Conservation (phyloP, 305 asterid genomes). For the Lippia alba region DNA sequence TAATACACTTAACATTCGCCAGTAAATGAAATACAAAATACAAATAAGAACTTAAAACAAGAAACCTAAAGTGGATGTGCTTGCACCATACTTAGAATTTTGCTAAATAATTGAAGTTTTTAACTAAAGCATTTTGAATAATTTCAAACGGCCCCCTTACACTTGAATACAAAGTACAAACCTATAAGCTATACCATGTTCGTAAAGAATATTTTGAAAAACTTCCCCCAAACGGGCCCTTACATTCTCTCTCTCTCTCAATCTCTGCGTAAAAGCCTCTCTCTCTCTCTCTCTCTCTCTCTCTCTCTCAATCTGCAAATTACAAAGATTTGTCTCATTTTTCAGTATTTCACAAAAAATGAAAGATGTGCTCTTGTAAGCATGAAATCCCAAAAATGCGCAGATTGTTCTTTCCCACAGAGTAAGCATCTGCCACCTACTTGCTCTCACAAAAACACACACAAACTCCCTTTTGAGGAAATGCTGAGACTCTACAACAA, state of each 20-base stretch:
- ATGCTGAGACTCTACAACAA: conserved; percentile 36
- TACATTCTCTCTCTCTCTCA: conserved; percentile 30
- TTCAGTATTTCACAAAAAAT: conserved; percentile 1
- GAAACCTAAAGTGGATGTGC: background rate
- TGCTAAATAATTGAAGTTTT: too few species aligned
- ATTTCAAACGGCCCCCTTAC: background rate
- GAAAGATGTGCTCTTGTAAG: conserved; percentile 25
- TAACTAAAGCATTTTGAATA: background rate
- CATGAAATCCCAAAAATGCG: conserved; percentile 31
- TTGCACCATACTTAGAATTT: background rate
- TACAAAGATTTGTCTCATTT: conserved; percentile 30
- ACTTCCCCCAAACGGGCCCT: conserved; percentile 31
- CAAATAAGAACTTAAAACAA: too few species aligned
- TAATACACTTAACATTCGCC: too few species aligned
- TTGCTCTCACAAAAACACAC: conserved; percentile 14
- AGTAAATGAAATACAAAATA: too few species aligned
- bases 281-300: conserved; percentile 39
- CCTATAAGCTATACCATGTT: background rate
- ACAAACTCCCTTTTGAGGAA: conserved; percentile 31
- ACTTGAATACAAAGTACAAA: background rate
- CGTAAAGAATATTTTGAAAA: conserved; percentile 18
- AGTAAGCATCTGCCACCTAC: conserved; percentile 17
- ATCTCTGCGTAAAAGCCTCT: conserved; percentile 58
- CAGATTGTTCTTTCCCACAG: conserved; percentile 23
- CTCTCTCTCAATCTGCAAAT: conserved; percentile 41